phyloP scores from a whole-genome alignment of 2,329 filamentous ascomycete species.

The Colletotrichum melonis region DNA sequence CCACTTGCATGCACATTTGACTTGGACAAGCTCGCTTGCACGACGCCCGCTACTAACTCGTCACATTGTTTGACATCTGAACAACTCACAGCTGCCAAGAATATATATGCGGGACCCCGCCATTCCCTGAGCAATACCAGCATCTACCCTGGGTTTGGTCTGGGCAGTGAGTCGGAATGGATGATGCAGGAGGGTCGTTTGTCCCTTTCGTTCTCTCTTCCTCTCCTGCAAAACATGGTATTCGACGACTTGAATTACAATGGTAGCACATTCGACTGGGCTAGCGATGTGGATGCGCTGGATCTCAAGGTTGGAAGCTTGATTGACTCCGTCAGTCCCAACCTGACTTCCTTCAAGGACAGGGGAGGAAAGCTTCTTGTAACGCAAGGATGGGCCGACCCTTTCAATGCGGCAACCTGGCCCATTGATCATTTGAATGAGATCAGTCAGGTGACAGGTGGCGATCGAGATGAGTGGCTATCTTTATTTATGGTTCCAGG shows the following conservation, averaged over 20 bases:
- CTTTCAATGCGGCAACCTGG: conserved; percentile 22
- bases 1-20: conserved; percentile 11
- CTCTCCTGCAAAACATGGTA: conserved; percentile 25
- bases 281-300: neutral
- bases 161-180: conserved; percentile 26
- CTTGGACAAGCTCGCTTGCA: conserved; percentile 8
- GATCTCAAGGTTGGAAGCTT: conserved; percentile 15
- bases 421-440: conserved; percentile 38
- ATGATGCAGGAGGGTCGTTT: conserved; percentile 7
- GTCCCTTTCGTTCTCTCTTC: conserved; percentile 21
- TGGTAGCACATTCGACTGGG: conserved; percentile 21
- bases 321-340: conserved; percentile 14
- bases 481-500: conserved; percentile 18
- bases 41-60: neutral
- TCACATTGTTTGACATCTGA: neutral
- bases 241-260: conserved; percentile 20
- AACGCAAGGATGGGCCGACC: conserved; percentile 17
- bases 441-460: conserved; percentile 42
- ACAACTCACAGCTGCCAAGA: neutral
- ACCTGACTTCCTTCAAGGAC: conserved; percentile 16
- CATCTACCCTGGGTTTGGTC: conserved; percentile 20
- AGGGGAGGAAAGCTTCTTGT: conserved; percentile 4
- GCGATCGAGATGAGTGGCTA: neutral
- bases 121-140: neutral
- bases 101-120: conserved; percentile 3